Base-by-base conservation (phyloP, 345 rosid species). In the Lepidium sativum region DNA sequence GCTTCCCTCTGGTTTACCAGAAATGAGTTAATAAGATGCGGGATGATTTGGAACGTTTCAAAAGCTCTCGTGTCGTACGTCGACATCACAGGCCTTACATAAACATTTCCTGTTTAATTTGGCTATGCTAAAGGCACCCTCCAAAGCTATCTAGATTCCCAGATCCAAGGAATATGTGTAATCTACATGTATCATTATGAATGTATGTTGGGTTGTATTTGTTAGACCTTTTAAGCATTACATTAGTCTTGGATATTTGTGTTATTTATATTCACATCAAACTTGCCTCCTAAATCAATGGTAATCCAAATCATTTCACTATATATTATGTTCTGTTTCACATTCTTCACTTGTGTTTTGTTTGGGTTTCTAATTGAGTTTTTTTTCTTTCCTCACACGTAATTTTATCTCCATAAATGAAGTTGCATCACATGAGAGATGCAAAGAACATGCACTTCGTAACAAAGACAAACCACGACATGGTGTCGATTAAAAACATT, bases 211-310 rank as follows among this genome's bases (percentile, higher is more conserved):
- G 45, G 17, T 27, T 27, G 31, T 6, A 27, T 7, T 27, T 52
- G 68, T 39, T 0, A 44, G 29, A 44, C 54, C 35, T 43, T 42
- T n/a, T n/a, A n/a, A n/a, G n/a, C n/a, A n/a, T n/a, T n/a, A n/a
- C n/a, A n/a, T n/a, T n/a, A n/a, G n/a, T n/a, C n/a, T n/a, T n/a
- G n/a, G n/a, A n/a, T n/a, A n/a, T n/a, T n/a, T n/a, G n/a, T n/a
- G n/a, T n/a, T n/a, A n/a, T n/a, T n/a, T n/a, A n/a, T n/a, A 78
- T 89, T 89, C 81, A 89, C 81, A 78, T 85, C 95, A 15, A 89
- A 89, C 67, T 70, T 89, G 64, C 97, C 95, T 42, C 97, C 97
- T 10, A 89, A 77, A 73, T 84, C 97, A 53, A 89, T 89, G 97
- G 97, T 89, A 82, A 23, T 12, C 10, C 18, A 8, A 29, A 18